Evolutionary conservation across 2,329 filamentous ascomycete species (phyloP), one percentile per base, ranked within the genome.

Genomic region (Hypocrella siamensis): DNA sequence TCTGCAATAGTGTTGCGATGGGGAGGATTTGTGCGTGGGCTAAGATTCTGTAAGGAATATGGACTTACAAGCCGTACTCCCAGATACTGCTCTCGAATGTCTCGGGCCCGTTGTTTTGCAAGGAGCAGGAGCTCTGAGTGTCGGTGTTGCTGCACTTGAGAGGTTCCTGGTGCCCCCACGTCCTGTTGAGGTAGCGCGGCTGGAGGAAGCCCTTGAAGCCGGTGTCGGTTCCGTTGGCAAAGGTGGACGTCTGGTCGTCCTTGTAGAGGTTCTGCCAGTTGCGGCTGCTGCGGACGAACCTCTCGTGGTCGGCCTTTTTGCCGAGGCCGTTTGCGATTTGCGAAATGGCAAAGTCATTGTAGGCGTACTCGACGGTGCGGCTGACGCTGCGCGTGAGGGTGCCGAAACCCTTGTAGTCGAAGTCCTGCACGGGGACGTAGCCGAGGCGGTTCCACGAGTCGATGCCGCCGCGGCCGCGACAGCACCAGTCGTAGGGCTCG

Each of bases 301-400:
- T 75, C 31, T 67, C 58, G 17, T 62, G 57, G 30, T 79, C 77
- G 0, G 47, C 52, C 3, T 57, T 56, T 10, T 67, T 60, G 2
- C 68, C 70, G 25, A 80, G 47, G 0, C 54, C 59, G 8, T 61
- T 59, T 1, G 77, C 76, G 34, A 83, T 67, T 29, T 71, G 59
- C 1, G 72, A 61, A 34, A 81, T 74, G 40, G 70, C 73, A 43
- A 72, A 86, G 53, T 85, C 80, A 40, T 85, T 73, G 51, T 85
- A 85, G 6, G 75, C 70, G 47, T 86, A 86, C 48, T 85, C 80
- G 1, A 85, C 66, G 0, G 79, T 84, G 6, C 80, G 64, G 2
- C 75, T 82, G 17, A 85, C 67, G 38, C 68, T 76, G 6, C 80
- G 64, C 0, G 79, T 83, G 48, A 79, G 67, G 0, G 73, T 71